These are phyloP conservation scores for Verticillium albo-atrum DNA, from an alignment of 2,329 filamentous ascomycete species.

Conservation along the genomic window DNA sequence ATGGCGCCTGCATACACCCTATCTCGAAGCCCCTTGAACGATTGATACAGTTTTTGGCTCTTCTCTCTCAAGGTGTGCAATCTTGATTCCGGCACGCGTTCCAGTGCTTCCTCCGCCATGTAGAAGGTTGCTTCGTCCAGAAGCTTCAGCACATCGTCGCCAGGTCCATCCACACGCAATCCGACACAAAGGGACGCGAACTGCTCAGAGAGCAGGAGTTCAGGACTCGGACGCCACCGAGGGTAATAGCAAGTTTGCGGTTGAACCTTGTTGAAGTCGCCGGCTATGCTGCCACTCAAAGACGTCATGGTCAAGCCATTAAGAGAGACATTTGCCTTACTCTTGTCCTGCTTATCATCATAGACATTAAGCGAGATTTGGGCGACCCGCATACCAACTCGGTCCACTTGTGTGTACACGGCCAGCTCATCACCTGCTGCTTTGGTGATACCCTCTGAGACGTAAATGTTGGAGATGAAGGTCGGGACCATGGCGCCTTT, in stretches of 20 bases:
- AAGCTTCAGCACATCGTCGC: neutral
- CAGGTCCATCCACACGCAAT: neutral
- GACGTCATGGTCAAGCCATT: neutral
- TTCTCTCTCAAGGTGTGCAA: neutral
- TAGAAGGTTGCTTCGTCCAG: neutral
- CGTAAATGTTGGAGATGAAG: constrained; percentile 1
- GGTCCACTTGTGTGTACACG: constrained; percentile 1
- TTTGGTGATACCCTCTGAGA: neutral
- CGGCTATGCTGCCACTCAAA: neutral
- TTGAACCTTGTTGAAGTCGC: neutral
- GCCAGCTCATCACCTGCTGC: neutral
- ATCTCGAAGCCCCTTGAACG: neutral
- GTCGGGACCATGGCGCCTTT: constrained; percentile 2
- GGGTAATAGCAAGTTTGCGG: neutral
- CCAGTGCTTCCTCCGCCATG: neutral
- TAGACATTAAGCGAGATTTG: neutral
- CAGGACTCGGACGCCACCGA: neutral
- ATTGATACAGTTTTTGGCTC: neutral
- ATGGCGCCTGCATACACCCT: neutral
- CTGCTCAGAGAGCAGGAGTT: neutral
- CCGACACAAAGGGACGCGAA: neutral
- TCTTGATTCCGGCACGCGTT: neutral
- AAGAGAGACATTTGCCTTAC: neutral
- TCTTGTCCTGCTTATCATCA: neutral
- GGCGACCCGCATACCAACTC: neutral